Percentiles rank a stretch among this genome's conserved stretches.
Conservation (phyloP, 202 grass and related monocot species). For the Miscanthus sacchariflorus region DNA sequence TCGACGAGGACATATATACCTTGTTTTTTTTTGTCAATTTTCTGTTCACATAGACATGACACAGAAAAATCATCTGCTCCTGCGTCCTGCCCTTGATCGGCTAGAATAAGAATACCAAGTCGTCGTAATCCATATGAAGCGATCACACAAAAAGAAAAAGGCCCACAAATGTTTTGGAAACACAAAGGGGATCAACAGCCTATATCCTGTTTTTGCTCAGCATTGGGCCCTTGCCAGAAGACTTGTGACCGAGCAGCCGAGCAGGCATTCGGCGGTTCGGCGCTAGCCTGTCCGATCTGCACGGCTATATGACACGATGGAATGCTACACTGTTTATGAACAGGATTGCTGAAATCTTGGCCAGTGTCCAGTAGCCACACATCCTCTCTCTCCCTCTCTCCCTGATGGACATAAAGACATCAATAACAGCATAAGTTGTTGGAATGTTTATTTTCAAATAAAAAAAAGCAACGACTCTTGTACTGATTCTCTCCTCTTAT, state of each 20-base stretch:
- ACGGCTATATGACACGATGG: conserved; percentile 9
- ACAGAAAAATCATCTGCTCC: background rate
- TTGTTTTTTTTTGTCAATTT: background rate
- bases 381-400: background rate
- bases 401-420: conserved; percentile 17
- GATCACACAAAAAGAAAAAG: background rate
- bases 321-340: background rate
- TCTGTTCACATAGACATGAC: background rate
- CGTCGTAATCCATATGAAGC: background rate
- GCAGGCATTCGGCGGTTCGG: too few relatives aligned
- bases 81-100: background rate
- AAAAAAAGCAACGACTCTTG: background rate
- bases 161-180: background rate
- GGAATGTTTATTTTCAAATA: background rate
- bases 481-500: conserved; percentile 20
- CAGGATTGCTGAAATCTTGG: conserved; percentile 39
- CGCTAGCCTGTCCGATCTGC: background rate
- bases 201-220: background rate
- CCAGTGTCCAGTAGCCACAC: background rate
- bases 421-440: conserved; percentile 34
- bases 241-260: too few relatives aligned
- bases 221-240: too few relatives aligned
- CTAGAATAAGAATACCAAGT: background rate
- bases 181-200: background rate
- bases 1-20: background rate